A percentile compares a stretch with the other conserved stretches of the same genome.
Evolutionary conservation across 805 yeast species (phyloP).

Genomic region (Schizosaccharomyces osmophilus): DNA sequence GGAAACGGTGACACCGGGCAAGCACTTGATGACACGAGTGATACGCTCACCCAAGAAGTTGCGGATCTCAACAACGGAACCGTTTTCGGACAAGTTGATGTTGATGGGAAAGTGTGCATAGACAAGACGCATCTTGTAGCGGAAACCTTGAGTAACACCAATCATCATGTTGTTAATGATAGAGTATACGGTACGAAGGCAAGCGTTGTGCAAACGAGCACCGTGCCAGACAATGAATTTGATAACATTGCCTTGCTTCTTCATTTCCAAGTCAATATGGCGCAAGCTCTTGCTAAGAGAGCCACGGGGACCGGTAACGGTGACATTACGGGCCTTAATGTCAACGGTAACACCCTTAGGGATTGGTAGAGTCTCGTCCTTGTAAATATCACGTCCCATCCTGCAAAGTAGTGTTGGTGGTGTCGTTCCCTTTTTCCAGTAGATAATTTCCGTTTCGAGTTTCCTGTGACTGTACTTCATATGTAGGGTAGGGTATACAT

Average conservation of each 20-base stretch:
- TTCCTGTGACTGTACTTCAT: not conserved
- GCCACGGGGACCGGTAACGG: slow-evolving; percentile 97
- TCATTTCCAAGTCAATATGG: slow-evolving; percentile 86
- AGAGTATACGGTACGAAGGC: slow-evolving; percentile 95
- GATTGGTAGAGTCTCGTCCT: slow-evolving; percentile 3
- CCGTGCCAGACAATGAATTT: slow-evolving; percentile 91
- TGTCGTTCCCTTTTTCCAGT: not conserved
- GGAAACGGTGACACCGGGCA: slow-evolving; percentile 74
- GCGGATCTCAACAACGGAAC: slow-evolving; percentile 80
- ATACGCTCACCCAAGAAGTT: slow-evolving; percentile 98
- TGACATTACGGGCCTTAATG: slow-evolving; percentile 76
- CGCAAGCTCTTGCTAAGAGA: slow-evolving; percentile 66
- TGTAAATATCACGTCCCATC: slow-evolving; percentile 3
- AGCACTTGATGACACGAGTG: slow-evolving; percentile 67
- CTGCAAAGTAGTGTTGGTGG: slow-evolving; percentile 1
- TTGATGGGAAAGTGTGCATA: slow-evolving; percentile 99
- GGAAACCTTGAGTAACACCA: slow-evolving; percentile 80
- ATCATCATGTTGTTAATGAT: slow-evolving; percentile 78
- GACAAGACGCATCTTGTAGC: slow-evolving; percentile 98
- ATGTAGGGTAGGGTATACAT: not conserved
- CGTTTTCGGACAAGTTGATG: slow-evolving; percentile 69
- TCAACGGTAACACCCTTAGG: slow-evolving; percentile 35
- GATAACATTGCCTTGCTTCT: slow-evolving; percentile 44
- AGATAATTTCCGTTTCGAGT: not conserved
- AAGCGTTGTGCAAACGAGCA: slow-evolving; percentile 99